Evolutionary conservation across 129 eudicot species (phyloP).

Genomic region (Lactuca saligna): DNA sequence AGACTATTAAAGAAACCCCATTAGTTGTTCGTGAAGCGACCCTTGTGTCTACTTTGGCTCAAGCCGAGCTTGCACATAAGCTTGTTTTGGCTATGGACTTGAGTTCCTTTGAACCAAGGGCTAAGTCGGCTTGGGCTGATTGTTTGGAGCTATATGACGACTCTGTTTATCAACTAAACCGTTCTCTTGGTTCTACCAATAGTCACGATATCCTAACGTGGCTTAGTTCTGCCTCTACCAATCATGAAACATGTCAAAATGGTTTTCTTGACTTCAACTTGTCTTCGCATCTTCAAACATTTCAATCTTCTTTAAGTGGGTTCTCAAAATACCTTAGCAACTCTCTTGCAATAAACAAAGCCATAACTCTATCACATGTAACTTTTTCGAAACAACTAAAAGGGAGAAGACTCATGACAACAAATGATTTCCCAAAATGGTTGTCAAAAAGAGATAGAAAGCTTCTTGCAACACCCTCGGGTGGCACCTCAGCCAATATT

Average conservation of each 20-base stretch:
- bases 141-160: conserved; percentile 70
- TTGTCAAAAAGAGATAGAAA: conserved; percentile 36
- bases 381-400: conserved; percentile 27
- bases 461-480: conserved; percentile 44
- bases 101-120: conserved; percentile 41
- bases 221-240: conserved; percentile 52
- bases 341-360: conserved; percentile 59
- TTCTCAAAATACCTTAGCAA: conserved; percentile 44
- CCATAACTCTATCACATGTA: conserved; percentile 27
- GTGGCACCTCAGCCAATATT: conserved; percentile 32
- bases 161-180: conserved; percentile 44
- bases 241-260: conserved; percentile 57
- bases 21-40: conserved; percentile 33
- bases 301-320: conserved; percentile 22
- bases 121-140: conserved; percentile 59
- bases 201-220: conserved; percentile 48
- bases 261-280: conserved; percentile 52
- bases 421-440: conserved; percentile 39
- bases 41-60: conserved; percentile 45
- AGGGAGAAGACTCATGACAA: conserved; percentile 39
- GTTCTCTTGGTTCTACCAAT: conserved; percentile 35
- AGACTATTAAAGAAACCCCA: conserved; percentile 30
- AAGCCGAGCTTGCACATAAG: conserved; percentile 47
- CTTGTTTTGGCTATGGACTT: conserved; percentile 49
- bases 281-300: conserved; percentile 35